Base-by-base conservation (phyloP, 768 basidiomycete genomes). In the Cyclocybe aegerita region DNA sequence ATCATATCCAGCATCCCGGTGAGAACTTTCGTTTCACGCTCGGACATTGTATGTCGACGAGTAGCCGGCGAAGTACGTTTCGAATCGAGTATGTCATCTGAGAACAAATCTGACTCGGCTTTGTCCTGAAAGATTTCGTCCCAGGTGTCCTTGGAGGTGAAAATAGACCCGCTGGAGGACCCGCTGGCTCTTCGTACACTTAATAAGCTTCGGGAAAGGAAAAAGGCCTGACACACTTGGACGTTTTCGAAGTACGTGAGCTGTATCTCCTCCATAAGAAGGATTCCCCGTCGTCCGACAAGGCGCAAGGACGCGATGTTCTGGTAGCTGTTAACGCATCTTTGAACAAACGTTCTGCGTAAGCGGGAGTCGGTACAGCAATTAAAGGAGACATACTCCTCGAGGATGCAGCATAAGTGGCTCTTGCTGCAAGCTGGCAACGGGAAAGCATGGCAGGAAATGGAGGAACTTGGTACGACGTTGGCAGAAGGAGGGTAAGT, bases 1-100 rank as follows among this genome's bases (percentile, higher is more conserved):
- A 90, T 81, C 68, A 86, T 66, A 57, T 82, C 75, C 57, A 90
- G 88, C 79, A 90, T 86, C 30, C 85, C 82, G 59, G 86, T 80
- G 56, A 91, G 85, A 4, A 80, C 80, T 50, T 61, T 75, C 50
- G 77, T 74, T 69, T 91, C 90, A 39, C 78, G 77, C 0, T 81
- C 82, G 0, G 87, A 88, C 77, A 90, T 82, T 14, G 80, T 70
- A 54, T 86, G 83, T 23, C 48, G 37, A 29, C 38, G 23, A 29
- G 36, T 32, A 39, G 23, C 9, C 11, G 36, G 30, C 14, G 17
- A 39, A 12, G 9, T 31, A 5, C n/a, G 16, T 7, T 11, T 33
- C n/a, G 12, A 15, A 11, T 50, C 2, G 59, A 44, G 16, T 59
- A 53, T 23, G 23, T 23, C 23, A 23, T 32, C 56, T 59, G 33